Evolutionary conservation across 768 basidiomycete genomes (phyloP).

Genomic region (Lactifluus subvellereus): DNA sequence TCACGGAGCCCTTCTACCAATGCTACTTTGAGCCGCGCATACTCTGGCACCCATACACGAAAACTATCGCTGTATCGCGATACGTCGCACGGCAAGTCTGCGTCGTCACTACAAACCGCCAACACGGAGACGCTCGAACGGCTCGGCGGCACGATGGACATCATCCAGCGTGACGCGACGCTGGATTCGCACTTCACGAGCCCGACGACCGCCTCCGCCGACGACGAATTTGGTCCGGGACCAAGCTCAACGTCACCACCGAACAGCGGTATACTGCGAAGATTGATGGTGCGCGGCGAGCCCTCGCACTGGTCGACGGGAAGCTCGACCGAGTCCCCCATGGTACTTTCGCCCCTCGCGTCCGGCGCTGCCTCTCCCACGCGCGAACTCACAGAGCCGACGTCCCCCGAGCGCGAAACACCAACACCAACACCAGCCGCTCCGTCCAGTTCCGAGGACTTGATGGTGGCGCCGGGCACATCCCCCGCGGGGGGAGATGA

Average conservation of each 20-base stretch:
- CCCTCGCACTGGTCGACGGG: constrained; percentile 10
- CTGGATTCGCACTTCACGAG: constrained; percentile 17
- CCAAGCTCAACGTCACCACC: not conserved
- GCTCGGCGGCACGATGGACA: constrained; percentile 62
- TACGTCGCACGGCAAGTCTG: constrained; percentile 31
- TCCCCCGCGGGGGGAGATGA: not conserved
- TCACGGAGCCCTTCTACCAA: constrained; percentile 13
- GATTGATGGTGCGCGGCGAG: constrained; percentile 9
- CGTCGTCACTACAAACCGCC: constrained; percentile 54
- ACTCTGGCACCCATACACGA: constrained; percentile 18
- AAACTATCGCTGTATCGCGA: constrained; percentile 25
- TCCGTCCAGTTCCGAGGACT: not conserved
- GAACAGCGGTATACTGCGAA: not conserved
- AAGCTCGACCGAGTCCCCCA: not conserved
- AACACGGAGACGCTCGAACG: constrained; percentile 64
- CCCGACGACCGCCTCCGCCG: not conserved
- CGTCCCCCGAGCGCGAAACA: not conserved
- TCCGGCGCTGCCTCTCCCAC: not conserved
- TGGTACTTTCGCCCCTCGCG: not conserved
- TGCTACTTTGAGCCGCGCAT: not conserved
- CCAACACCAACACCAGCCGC: not conserved
- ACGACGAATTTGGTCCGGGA: constrained; percentile 10
- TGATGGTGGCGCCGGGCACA: not conserved
- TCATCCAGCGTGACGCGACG: constrained; percentile 44
- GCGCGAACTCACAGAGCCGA: not conserved